phyloP scores from a whole-genome alignment of 1,284 basidiomycete genomes.

The Takashimella tepidaria region DNA sequence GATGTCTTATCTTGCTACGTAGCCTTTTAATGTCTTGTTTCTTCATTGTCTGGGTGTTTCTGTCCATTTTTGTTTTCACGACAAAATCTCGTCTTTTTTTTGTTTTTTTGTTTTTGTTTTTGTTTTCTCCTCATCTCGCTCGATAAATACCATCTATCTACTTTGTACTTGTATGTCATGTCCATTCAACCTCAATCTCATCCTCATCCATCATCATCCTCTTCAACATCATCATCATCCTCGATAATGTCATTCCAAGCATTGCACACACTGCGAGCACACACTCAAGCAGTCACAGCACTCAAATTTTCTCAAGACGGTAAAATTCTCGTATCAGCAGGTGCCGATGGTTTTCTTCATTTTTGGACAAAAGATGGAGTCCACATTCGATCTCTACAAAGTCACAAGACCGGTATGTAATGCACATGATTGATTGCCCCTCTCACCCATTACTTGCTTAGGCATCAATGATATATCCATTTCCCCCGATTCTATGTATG shows the following conservation, averaged over 20 bases:
- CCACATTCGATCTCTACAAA: neutral
- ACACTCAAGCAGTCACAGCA: constrained; percentile 47
- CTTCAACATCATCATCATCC: neutral
- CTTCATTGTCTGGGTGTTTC: too few species aligned
- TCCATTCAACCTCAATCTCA: neutral
- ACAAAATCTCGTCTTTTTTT: too few species aligned
- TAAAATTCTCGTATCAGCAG: constrained; percentile 44
- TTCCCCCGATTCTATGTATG: constrained; percentile 70
- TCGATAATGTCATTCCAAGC: constrained; percentile 21
- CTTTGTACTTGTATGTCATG: neutral
- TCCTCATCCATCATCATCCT: neutral
- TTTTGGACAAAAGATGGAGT: constrained; percentile 25
- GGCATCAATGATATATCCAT: constrained; percentile 86
- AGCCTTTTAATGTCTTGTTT: neutral
- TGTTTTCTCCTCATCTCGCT: too few species aligned
- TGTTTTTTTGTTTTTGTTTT: too few species aligned
- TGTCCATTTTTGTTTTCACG: too few species aligned
- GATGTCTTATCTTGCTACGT: too few species aligned
- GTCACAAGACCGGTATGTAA: neutral
- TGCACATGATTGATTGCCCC: constrained; percentile 2
- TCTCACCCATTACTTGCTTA: constrained; percentile 6
- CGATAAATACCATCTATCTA: too few species aligned
- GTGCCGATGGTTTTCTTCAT: constrained; percentile 48
- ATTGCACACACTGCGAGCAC: constrained; percentile 47
- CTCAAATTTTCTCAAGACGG: constrained; percentile 51